Base-by-base conservation (phyloP, 1,284 basidiomycete genomes). In the Leccinum pseudoinsigne region DNA sequence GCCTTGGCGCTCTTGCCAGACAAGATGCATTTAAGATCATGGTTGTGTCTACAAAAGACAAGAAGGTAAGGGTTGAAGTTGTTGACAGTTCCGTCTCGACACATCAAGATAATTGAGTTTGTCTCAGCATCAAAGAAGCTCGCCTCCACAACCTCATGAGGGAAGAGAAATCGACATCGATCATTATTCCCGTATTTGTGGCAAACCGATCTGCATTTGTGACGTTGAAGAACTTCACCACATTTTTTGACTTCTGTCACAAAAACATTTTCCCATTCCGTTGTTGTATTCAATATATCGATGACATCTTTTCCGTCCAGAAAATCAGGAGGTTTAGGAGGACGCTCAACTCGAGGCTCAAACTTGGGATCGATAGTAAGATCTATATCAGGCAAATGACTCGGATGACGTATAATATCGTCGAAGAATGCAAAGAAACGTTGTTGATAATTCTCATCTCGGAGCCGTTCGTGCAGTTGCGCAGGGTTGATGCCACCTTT, bases 391-490 rank as follows among this genome's bases (percentile, higher is more conserved):
- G 67, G 67, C 0, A 68, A 8, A 5, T 68, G 64, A 7, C 26
- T 26, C 26, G 26, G 26, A 26, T 68, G 64, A 8, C 64, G 55
- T 0, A 68, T 66, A 0, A 66, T 62, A 0, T 66, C 45, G 9
- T 68, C 60, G 36, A 68, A 68, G n/a, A 66, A 68, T 5, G 18
- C 7, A 4, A 66, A 68, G 14, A 68, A 63, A 3, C 3, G 3
- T 0, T 38, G 28, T 8, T 66, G 57, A 54, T 34, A 68, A 2
- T 11, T 4, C 1, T 16, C 12, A 3, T 68, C 57, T 23, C 2
- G 23, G 0, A 61, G 16, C 2, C 9, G 12, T 0, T 4, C 1
- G 34, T 68, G 67, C 7, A 68, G 23, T 6, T 63, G 40, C 1
- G 55, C 18, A 1, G 63, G 64, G 26, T 67, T 67, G 0, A 16